phyloP scores from a whole-genome alignment of 2,329 filamentous ascomycete genomes.

The Colletotrichum acutatum region DNA sequence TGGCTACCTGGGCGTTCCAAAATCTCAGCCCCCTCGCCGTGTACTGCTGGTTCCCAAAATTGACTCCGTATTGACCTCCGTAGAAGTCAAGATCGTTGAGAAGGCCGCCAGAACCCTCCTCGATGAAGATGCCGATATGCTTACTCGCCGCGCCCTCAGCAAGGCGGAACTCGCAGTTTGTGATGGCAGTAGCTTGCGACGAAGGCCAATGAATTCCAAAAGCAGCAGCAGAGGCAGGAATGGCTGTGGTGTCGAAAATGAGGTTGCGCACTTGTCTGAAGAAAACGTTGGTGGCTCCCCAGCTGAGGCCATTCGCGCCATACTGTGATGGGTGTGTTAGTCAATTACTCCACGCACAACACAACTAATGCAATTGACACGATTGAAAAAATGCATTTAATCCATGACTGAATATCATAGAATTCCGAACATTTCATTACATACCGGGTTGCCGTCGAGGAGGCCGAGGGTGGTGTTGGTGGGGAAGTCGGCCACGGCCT shows the following conservation, averaged over 20 bases:
- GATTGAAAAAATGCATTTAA: background rate
- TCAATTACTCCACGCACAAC: background rate
- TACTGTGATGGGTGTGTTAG: constrained; percentile 42
- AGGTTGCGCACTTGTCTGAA: constrained; percentile 69
- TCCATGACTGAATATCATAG: background rate
- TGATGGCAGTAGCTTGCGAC: constrained; percentile 69
- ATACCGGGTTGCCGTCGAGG: constrained; percentile 54
- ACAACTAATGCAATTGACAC: background rate
- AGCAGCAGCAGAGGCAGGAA: constrained; percentile 56
- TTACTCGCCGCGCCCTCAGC: constrained; percentile 56
- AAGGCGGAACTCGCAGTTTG: constrained; percentile 67
- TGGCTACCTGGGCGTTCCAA: constrained; percentile 71
- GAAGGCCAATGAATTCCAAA: constrained; percentile 76
- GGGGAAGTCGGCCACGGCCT: constrained; percentile 61
- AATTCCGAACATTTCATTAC: background rate
- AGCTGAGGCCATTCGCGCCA: constrained; percentile 54
- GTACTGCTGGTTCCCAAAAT: constrained; percentile 76
- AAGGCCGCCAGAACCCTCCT: constrained; percentile 73
- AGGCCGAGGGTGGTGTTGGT: constrained; percentile 51
- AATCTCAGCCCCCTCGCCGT: constrained; percentile 78
- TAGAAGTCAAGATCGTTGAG: constrained; percentile 77
- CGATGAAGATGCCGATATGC: constrained; percentile 70
- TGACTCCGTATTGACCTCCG: constrained; percentile 71
- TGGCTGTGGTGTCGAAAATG: constrained; percentile 63
- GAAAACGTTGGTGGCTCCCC: constrained; percentile 68